phyloP scores from a whole-genome alignment of 1,284 basidiomycete genomes.

The Irpex lacteus region DNA sequence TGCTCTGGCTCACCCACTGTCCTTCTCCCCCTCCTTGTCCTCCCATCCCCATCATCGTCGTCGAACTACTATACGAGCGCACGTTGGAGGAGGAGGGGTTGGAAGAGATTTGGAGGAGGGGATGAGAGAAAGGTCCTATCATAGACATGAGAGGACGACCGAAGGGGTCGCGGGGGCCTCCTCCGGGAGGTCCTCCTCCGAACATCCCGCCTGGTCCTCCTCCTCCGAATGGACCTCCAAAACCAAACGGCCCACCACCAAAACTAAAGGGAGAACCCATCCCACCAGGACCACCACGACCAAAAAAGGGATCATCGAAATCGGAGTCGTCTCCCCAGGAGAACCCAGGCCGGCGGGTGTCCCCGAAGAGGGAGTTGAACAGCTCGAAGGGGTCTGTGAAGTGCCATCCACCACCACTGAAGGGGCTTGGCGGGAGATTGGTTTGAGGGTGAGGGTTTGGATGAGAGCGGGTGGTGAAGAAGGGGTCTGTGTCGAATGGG shows the following conservation, averaged over 20 bases:
- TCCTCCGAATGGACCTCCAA: no score
- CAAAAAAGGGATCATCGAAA: not conserved
- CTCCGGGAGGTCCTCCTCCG: no score
- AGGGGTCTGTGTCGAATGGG: constrained; percentile 32
- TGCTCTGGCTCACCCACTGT: constrained; percentile 53
- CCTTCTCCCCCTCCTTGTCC: constrained; percentile 16
- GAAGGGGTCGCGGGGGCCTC: no score
- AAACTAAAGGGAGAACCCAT: no score
- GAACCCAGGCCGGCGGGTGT: not conserved
- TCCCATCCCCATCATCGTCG: constrained; percentile 18
- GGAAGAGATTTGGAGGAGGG: constrained; percentile 31
- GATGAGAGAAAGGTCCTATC: constrained; percentile 19
- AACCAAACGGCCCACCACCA: no score
- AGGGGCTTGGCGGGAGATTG: not conserved
- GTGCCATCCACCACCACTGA: constrained; percentile 23
- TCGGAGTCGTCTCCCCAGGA: no score
- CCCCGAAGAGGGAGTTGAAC: constrained; percentile 61
- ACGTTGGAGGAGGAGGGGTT: constrained; percentile 15
- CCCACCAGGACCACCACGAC: no score
- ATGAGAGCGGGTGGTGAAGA: constrained; percentile 21
- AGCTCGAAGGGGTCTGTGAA: constrained; percentile 74
- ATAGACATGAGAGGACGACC: no score
- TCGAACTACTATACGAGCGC: constrained; percentile 22
- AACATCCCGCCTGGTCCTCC: no score
- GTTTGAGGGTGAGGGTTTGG: no score